These are phyloP conservation scores for Phytophthora crassamura DNA, from an alignment of 352 stramenopile species.

Conservation along the genomic window DNA sequence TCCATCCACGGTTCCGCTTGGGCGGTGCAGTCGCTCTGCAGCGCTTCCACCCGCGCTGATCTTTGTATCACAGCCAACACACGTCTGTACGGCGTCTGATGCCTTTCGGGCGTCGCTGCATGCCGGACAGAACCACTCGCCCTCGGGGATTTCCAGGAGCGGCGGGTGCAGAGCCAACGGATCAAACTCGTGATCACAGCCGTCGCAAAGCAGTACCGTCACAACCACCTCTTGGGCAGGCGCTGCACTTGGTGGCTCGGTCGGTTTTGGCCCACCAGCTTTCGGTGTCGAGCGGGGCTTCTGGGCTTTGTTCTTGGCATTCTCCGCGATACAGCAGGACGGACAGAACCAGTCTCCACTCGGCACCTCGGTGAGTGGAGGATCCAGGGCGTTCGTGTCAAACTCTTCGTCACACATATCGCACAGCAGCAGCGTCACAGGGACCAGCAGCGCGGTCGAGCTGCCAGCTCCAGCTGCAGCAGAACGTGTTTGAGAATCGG, in stretches of 20 bases:
- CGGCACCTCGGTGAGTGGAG: constrained; percentile 54
- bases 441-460: constrained; percentile 8
- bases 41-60: constrained; percentile 24
- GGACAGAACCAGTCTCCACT: constrained; percentile 56
- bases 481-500: constrained; percentile 1
- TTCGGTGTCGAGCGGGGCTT: constrained; percentile 6
- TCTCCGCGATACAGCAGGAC: constrained; percentile 20
- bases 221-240: constrained; percentile 29
- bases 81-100: constrained; percentile 21
- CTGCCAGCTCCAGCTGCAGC: not conserved
- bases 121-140: constrained; percentile 56
- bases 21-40: constrained; percentile 19
- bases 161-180: constrained; percentile 53
- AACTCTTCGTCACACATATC: constrained; percentile 77
- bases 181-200: constrained; percentile 75
- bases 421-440: constrained; percentile 65
- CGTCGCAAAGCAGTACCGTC: constrained; percentile 72
- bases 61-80: constrained; percentile 44
- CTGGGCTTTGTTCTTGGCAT: constrained; percentile 3
- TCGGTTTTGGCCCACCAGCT: constrained; percentile 10
- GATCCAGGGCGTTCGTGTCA: constrained; percentile 59
- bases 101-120: constrained; percentile 29
- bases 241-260: not conserved
- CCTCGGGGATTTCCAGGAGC: constrained; percentile 49
- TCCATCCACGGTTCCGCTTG: constrained; percentile 31